Percentiles rank a stretch among this genome's conserved stretches.
These are phyloP conservation scores for Spizellomyces sp. DNA, from an alignment of 192 early-diverging fungal species.

Conservation along the genomic window DNA sequence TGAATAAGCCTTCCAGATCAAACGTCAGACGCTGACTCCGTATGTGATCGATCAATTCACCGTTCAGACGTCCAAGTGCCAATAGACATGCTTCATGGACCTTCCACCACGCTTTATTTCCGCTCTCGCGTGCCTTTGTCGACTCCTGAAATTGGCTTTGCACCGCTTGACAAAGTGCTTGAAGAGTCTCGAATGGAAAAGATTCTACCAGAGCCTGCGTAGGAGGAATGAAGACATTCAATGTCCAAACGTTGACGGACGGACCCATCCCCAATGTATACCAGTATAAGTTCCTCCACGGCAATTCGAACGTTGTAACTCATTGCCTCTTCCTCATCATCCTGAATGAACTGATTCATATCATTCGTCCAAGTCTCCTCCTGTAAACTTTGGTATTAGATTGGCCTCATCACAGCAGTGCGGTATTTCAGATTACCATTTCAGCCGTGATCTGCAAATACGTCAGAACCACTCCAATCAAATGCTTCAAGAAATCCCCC, in stretches of 20 bases:
- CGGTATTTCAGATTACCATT: constrained; percentile 31
- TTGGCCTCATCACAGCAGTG: neutral
- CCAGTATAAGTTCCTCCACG: constrained; percentile 72
- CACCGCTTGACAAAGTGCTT: constrained; percentile 43
- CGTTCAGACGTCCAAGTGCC: constrained; percentile 68
- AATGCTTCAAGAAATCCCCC: constrained; percentile 8
- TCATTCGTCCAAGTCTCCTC: constrained; percentile 81
- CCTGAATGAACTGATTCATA: constrained; percentile 86
- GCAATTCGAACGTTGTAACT: constrained; percentile 87
- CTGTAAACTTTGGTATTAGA: constrained; percentile 28
- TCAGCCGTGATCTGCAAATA: constrained; percentile 85
- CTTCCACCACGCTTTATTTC: constrained; percentile 65
- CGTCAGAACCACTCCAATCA: constrained; percentile 48
- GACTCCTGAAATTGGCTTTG: constrained; percentile 18
- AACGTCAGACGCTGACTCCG: constrained; percentile 48
- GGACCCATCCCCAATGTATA: constrained; percentile 19
- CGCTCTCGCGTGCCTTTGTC: constrained; percentile 1
- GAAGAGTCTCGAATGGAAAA: constrained; percentile 53
- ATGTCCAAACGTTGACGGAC: neutral
- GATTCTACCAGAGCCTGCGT: constrained; percentile 53
- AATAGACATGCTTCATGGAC: constrained; percentile 81
- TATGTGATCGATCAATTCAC: constrained; percentile 59
- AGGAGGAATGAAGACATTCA: neutral
- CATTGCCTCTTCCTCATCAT: constrained; percentile 87
- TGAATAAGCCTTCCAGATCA: constrained; percentile 78